Conservation (phyloP, 306 rosid genomes). For the Sicyos edulis region DNA sequence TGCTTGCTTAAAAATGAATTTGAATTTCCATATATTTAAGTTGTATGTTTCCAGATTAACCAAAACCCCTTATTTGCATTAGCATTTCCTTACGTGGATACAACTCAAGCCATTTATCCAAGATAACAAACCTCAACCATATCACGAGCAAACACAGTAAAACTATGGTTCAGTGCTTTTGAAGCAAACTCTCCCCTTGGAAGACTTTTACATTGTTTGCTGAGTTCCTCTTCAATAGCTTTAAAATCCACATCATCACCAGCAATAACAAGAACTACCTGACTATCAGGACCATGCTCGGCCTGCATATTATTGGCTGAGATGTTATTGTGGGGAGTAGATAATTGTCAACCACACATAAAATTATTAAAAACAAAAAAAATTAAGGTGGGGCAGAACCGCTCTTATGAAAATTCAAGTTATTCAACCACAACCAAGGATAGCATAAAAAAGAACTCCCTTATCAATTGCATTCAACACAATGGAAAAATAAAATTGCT, state of each 20-base stretch:
- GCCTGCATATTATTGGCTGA: constrained; percentile 52
- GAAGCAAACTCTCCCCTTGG: constrained; percentile 89
- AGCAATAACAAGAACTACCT: constrained; percentile 88
- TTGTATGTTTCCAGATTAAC: not conserved
- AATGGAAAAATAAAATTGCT: not conserved
- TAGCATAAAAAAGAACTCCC: not conserved
- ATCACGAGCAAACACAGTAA: constrained; percentile 71
- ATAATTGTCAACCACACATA: not conserved
- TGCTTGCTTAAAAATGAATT: not conserved
- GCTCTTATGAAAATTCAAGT: not conserved
- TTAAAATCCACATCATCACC: constrained; percentile 77
- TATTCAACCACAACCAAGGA: not conserved
- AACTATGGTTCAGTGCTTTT: constrained; percentile 87
- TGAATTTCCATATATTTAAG: not conserved
- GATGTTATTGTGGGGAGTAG: not conserved
- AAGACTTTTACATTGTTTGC: constrained; percentile 79
- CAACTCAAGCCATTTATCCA: constrained; percentile 9
- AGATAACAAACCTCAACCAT: constrained; percentile 75
- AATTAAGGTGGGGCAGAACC: not conserved
- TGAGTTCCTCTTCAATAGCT: constrained; percentile 75
- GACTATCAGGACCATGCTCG: constrained; percentile 99
- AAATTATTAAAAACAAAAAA: not conserved
- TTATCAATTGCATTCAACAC: constrained; percentile 3
- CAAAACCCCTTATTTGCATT: not conserved
- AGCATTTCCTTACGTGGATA: not conserved